A percentile compares a stretch with the other conserved stretches of the same genome.
Evolutionary conservation across 345 rosid genomes (phyloP).

Genomic region (Ricinus communis): DNA sequence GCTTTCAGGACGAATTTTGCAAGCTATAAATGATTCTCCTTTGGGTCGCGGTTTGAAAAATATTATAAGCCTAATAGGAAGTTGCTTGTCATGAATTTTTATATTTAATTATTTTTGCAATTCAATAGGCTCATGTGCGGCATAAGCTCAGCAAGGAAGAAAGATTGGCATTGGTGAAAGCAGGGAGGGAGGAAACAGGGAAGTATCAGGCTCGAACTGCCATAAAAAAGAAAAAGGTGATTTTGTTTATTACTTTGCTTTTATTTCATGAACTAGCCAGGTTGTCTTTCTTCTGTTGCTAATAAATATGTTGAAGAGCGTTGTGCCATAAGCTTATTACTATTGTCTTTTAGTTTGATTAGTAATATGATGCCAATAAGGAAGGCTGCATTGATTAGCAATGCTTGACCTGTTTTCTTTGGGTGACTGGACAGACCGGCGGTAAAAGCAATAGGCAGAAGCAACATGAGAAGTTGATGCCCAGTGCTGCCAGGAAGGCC

Average conservation of each 20-base stretch:
- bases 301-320: too few species aligned
- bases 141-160: constrained; percentile 77
- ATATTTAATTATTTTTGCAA: constrained; percentile 1
- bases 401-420: too few species aligned
- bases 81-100: neutral
- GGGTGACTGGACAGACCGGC: constrained; percentile 51
- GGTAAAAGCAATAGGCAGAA: constrained; percentile 83
- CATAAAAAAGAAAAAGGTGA: constrained; percentile 80
- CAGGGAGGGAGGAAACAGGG: constrained; percentile 85
- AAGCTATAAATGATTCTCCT: too few species aligned
- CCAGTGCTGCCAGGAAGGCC: constrained; percentile 70
- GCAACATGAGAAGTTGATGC: constrained; percentile 85
- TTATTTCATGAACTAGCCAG: too few species aligned
- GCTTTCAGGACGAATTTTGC: neutral
- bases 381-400: too few species aligned
- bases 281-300: too few species aligned
- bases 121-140: constrained; percentile 75
- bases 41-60: too few species aligned
- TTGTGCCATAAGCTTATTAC: too few species aligned
- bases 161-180: constrained; percentile 70
- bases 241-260: neutral
- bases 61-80: too few species aligned
- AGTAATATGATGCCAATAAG: too few species aligned
- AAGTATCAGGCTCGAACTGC: constrained; percentile 72
- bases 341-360: too few species aligned